Evolutionary conservation across 2,329 filamentous ascomycete species (phyloP), one percentile per base, ranked within the genome.

Genomic region (Fusarium subglutinans): DNA sequence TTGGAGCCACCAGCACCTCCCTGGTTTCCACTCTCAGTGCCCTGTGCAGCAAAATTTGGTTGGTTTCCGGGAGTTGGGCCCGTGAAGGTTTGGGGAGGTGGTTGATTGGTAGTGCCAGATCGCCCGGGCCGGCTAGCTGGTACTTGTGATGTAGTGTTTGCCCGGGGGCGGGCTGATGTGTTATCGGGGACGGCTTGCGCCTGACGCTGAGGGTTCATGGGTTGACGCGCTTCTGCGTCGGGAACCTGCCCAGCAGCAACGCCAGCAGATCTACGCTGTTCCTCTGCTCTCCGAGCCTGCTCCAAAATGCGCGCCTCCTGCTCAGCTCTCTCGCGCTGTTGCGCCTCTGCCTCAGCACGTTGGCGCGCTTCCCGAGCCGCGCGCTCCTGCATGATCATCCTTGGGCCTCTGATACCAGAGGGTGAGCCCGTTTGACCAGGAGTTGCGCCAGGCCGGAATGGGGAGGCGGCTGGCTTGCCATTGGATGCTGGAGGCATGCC

Each of bases 311-410:
- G 86, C 28, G 86, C 86, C 78, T 91, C 90, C 64, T 88, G 85
- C 71, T 90, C 89, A 4, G 86, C 87, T 70, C 89, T 86, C 76
- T 89, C 88, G 76, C 88, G 86, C 81, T 90, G 88, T 80, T 80
- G 77, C 75, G 90, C 89, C 79, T 93, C 91, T 48, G 89, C 88
- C 79, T 94, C 91, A 50, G 91, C 91, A 76, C 89, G 88, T 72
- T 90, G 89, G 66, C 92, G 86, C 33, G 92, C 90, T 82, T 97
- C 94, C 71, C 95, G 89, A 74, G 93, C 93, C 63, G 90, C 89
- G 64, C 95, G 91, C 81, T 95, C 92, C 82, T 94, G 91, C 95
- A 98, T 97, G 78, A 98, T 96, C 84, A 96, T 93, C 74, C 93
- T 91, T 22, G 96, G 96, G 41, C 95, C 95, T 76, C 92, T 90